Conservation (phyloP, 2,329 filamentous ascomycete species). For the Nothophaeocryptopus gaeumannii region DNA sequence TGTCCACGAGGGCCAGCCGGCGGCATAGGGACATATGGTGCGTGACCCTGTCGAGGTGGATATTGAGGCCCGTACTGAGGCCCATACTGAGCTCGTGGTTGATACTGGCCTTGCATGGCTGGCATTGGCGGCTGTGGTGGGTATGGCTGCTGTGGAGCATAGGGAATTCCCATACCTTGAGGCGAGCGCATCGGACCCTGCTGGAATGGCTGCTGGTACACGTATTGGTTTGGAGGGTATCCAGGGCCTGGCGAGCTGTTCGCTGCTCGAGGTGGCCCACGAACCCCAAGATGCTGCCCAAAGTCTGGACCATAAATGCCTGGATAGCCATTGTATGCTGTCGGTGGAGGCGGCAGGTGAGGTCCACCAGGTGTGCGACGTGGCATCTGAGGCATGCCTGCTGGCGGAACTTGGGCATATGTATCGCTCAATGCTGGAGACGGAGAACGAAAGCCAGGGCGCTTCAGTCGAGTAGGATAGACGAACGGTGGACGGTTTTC, state of each 20-base stretch:
- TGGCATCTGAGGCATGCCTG: slow-evolving; percentile 25
- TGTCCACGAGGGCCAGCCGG: slow-evolving; percentile 25
- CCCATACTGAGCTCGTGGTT: slow-evolving; percentile 13
- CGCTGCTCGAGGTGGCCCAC: slow-evolving; percentile 27
- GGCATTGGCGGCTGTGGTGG: slow-evolving; percentile 22
- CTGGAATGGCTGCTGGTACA: slow-evolving; percentile 19
- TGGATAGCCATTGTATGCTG: slow-evolving; percentile 32
- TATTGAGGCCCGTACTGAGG: slow-evolving; percentile 17
- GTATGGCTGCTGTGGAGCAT: slow-evolving; percentile 21
- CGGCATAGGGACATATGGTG: slow-evolving; percentile 21
- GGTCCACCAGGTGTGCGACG: slow-evolving; percentile 21
- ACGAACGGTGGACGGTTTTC: slow-evolving; percentile 40
- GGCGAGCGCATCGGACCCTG: slow-evolving; percentile 25
- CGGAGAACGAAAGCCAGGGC: slow-evolving; percentile 41
- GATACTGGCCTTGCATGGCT: slow-evolving; percentile 13
- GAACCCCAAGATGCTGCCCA: slow-evolving; percentile 24
- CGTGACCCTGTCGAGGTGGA: slow-evolving; percentile 24
- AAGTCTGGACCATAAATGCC: slow-evolving; percentile 28
- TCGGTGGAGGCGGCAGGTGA: slow-evolving; percentile 25
- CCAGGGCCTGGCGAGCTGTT: slow-evolving; percentile 24
- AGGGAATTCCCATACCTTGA: slow-evolving; percentile 22
- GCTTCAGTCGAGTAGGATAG: slow-evolving; percentile 43
- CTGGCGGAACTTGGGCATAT: slow-evolving; percentile 30
- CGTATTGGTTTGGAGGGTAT: slow-evolving; percentile 30
- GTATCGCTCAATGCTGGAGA: slow-evolving; percentile 47